Evolutionary conservation across 192 early-diverging fungal species (phyloP), one percentile per base, ranked within the genome.

Genomic region (Linnemannia zychae): DNA sequence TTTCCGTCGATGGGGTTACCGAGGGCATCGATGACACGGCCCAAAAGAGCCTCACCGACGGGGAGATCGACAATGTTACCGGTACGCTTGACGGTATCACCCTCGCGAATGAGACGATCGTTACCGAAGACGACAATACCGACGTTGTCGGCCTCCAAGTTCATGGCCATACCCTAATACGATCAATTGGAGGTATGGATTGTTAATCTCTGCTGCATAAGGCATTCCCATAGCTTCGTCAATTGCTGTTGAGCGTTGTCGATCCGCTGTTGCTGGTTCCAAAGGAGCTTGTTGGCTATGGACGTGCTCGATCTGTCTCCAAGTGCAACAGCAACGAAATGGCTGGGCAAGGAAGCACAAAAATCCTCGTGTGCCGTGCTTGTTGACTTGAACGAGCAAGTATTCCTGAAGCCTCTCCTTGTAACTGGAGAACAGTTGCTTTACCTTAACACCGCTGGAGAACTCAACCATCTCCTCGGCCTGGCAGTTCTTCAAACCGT

Each of bases 391-490:
- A 12, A 31, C 3, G 52, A n/a, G 57, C 24, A 31, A 63, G 28
- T n/a, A 31, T 63, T 63, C 57, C 57, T 63, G 28, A 63, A 7
- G 52, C n/a, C 52, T 63, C 13, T 63, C 57, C 57, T 63, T 63
- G 6, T 57, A 36, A 67, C 16, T 40, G 18, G 37, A 33, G n/a
- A 36, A 33, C 40, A 44, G 40, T 44, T 63, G 52, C 52, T 67
- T 77, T 91, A 95, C 96, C 95, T 96, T 96, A 75, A 99, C 90
- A 89, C 99, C 99, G 90, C 97, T 98, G 86, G 97, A 98, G 94
- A 99, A 99, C 87, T 99, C 99, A 90, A 99, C 98, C 97, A 99
- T 98, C 93, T 99, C 98, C 90, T 99, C 98, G 84, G 98, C 96
- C 93, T 99, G 97, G 79, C 93, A 92, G 90, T 99, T 99, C 93